Percentiles rank a stretch among this genome's conserved stretches.
phyloP scores from a whole-genome alignment of 805 yeast genomes.

The Hanseniaspora pseudoguilliermondii region DNA sequence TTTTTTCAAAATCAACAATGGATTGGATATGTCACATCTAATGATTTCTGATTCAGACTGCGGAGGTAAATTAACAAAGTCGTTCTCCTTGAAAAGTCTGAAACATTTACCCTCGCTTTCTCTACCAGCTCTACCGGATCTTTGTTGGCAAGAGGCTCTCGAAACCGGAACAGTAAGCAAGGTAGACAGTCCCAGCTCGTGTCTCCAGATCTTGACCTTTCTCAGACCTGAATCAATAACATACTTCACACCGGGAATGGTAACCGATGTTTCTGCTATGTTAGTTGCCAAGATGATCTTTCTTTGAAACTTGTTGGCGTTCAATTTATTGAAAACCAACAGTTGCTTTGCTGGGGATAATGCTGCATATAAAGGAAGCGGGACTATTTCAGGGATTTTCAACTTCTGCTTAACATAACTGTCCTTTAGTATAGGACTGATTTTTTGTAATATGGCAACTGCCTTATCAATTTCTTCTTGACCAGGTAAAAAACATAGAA shows the following conservation, averaged over 20 bases:
- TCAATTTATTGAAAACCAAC: slow-evolving; percentile 54
- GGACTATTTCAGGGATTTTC: slow-evolving; percentile 55
- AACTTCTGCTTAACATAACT: slow-evolving; percentile 23
- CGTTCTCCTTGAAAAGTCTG: slow-evolving; percentile 65
- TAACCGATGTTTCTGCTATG: slow-evolving; percentile 94
- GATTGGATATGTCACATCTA: slow-evolving; percentile 72
- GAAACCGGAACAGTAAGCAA: slow-evolving; percentile 85
- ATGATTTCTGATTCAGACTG: slow-evolving; percentile 91
- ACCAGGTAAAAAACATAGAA: slow-evolving; percentile 86
- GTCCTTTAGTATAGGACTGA: slow-evolving; percentile 54
- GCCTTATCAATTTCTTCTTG: slow-evolving; percentile 94
- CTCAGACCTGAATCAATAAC: slow-evolving; percentile 88
- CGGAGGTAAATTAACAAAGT: slow-evolving; percentile 47
- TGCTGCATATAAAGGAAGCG: slow-evolving; percentile 87
- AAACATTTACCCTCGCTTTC: slow-evolving; percentile 84
- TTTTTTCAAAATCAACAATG: slow-evolving; percentile 70
- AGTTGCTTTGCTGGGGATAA: slow-evolving; percentile 75
- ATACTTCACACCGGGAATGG: slow-evolving; percentile 86
- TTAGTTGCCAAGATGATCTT: slow-evolving; percentile 87
- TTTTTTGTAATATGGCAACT: slow-evolving; percentile 43
- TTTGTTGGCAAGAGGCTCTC: slow-evolving; percentile 84
- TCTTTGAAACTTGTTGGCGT: slow-evolving; percentile 40
- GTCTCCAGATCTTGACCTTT: slow-evolving; percentile 91
- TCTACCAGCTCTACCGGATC: slow-evolving; percentile 99
- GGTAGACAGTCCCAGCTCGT: slow-evolving; percentile 83